phyloP scores from a whole-genome alignment of 352 stramenopile species.

The Pythium rishiriense region DNA sequence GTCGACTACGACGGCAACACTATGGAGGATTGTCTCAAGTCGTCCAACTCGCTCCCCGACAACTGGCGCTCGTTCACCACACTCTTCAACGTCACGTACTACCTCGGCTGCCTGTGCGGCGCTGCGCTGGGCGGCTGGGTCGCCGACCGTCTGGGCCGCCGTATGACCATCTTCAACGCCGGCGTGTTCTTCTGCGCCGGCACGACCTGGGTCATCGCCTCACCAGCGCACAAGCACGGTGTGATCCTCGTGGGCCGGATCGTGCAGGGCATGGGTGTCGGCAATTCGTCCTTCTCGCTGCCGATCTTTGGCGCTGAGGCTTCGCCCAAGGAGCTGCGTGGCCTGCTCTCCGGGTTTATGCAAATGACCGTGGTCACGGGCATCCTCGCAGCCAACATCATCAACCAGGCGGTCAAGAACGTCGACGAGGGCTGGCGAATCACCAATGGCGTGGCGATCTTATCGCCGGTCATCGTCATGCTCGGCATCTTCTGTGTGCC shows the following conservation, averaged over 20 bases:
- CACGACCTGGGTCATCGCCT: conserved; percentile 34
- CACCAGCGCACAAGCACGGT: conserved; percentile 22
- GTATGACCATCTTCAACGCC: conserved; percentile 37
- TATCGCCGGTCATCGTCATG: conserved; percentile 42
- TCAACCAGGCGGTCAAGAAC: conserved; percentile 35
- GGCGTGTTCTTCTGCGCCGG: conserved; percentile 41
- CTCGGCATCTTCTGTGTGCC: conserved; percentile 47
- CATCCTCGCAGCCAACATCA: conserved; percentile 39
- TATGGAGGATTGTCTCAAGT: conserved; percentile 16
- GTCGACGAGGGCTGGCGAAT: conserved; percentile 34
- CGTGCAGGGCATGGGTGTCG: conserved; percentile 43
- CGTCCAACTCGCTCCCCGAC: conserved; percentile 23
- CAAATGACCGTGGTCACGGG: conserved; percentile 45
- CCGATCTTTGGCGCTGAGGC: conserved; percentile 47
- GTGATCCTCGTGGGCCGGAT: conserved; percentile 32
- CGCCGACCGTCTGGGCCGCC: conserved; percentile 38
- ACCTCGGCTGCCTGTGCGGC: conserved; percentile 43
- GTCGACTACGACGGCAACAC: conserved; percentile 47
- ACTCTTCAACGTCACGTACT: conserved; percentile 46
- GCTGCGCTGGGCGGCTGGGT: conserved; percentile 34
- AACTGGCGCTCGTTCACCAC: conserved; percentile 48
- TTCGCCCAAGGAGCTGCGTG: conserved; percentile 43
- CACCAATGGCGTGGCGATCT: conserved; percentile 33
- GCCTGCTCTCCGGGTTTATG: conserved; percentile 41
- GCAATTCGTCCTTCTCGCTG: conserved; percentile 50